A percentile compares a stretch with the other conserved stretches of the same genome.
Evolutionary conservation across 2,329 filamentous ascomycete genomes (phyloP).

Genomic region (Microdochium paspali): DNA sequence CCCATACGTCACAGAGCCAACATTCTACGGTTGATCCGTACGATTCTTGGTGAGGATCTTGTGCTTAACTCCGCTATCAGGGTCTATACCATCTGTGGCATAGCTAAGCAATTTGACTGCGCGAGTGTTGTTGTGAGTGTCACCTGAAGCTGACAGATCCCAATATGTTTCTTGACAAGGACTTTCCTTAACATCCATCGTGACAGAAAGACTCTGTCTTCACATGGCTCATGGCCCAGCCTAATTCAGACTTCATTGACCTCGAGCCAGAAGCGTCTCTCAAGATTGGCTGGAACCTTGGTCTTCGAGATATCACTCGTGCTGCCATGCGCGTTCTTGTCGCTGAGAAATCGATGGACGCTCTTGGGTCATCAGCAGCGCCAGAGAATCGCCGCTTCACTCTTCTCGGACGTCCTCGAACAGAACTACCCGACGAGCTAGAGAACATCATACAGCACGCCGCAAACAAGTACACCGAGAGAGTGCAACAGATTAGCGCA

Average conservation of each 20-base stretch:
- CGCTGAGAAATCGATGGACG: conserved; percentile 47
- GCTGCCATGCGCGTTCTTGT: conserved; percentile 51
- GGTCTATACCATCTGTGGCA: conserved; percentile 55
- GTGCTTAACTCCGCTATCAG: conserved; percentile 56
- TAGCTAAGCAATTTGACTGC: conserved; percentile 51
- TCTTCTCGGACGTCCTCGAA: conserved; percentile 35
- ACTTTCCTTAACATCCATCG: conserved; percentile 4
- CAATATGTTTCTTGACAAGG: background rate
- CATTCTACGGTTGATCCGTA: conserved; percentile 53
- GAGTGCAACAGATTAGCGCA: conserved; percentile 6
- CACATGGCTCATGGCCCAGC: conserved; percentile 46
- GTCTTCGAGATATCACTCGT: conserved; percentile 31
- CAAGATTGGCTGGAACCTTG: conserved; percentile 41
- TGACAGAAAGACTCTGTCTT: conserved; percentile 34
- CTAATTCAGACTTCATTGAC: conserved; percentile 52
- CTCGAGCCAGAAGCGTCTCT: conserved; percentile 52
- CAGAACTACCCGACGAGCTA: conserved; percentile 20
- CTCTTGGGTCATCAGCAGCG: background rate
- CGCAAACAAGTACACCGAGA: conserved; percentile 10
- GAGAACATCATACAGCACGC: conserved; percentile 18
- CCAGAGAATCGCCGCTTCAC: conserved; percentile 13
- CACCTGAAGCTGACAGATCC: background rate
- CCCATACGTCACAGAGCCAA: conserved; percentile 51
- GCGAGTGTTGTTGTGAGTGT: conserved; percentile 27
- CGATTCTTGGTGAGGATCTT: conserved; percentile 44